Percentiles rank a stretch among this genome's conserved stretches.
phyloP scores from a whole-genome alignment of 768 basidiomycete genomes.

The Serendipita sp. region DNA sequence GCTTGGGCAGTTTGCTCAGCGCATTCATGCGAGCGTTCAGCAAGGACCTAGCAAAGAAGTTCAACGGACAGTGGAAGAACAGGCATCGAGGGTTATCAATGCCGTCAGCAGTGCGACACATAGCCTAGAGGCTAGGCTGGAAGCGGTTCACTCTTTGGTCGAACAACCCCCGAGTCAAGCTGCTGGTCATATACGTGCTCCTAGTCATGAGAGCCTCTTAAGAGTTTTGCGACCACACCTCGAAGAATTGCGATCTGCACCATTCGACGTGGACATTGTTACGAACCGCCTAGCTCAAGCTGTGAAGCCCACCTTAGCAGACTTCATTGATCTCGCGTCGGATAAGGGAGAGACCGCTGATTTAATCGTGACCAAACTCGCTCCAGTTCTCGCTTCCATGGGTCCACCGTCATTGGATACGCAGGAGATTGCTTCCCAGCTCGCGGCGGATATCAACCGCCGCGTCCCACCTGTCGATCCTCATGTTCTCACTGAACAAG shows the following conservation, averaged over 20 bases:
- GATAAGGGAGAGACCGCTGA: constrained; percentile 78
- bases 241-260: constrained; percentile 41
- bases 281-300: constrained; percentile 64
- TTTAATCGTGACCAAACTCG: constrained; percentile 56
- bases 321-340: constrained; percentile 75
- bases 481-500: constrained; percentile 77
- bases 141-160: constrained; percentile 23
- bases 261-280: constrained; percentile 62
- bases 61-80: constrained; percentile 34
- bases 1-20: constrained; percentile 33
- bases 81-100: constrained; percentile 37
- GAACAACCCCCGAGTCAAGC: not conserved
- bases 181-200: not conserved
- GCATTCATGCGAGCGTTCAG: constrained; percentile 17
- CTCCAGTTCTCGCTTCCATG: constrained; percentile 33
- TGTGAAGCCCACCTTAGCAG: constrained; percentile 76
- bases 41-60: constrained; percentile 12
- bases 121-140: constrained; percentile 38
- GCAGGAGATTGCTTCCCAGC: constrained; percentile 36
- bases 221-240: constrained; percentile 41
- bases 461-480: constrained; percentile 64
- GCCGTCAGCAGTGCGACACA: constrained; percentile 46
- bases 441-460: constrained; percentile 52
- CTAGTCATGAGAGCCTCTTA: constrained; percentile 2
- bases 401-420: constrained; percentile 30